Evolutionary conservation across 2,329 filamentous ascomycete species (phyloP).

Genomic region (Epichloe sibirici): DNA sequence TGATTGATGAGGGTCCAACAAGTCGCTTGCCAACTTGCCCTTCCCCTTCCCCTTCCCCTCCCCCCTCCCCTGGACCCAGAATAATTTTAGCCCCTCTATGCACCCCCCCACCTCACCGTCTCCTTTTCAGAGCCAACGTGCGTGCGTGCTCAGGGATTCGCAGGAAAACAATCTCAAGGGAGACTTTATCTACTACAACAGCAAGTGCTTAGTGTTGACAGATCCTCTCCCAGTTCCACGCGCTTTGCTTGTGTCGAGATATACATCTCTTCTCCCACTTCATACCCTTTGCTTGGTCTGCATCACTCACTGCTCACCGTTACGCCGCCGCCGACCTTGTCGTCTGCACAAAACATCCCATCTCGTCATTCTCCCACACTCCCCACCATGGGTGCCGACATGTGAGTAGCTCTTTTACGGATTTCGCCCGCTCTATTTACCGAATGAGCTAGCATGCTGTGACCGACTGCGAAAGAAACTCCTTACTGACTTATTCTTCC

Average conservation of each 20-base stretch:
- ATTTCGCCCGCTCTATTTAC: not conserved
- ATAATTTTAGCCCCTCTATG: slow-evolving; percentile 29
- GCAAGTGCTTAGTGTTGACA: slow-evolving; percentile 16
- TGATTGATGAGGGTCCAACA: not conserved
- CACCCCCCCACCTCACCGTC: slow-evolving; percentile 11
- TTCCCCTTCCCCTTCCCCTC: not conserved
- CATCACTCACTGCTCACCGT: slow-evolving; percentile 6
- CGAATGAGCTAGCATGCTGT: not conserved
- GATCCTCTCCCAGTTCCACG: slow-evolving; percentile 10
- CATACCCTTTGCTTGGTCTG: not conserved
- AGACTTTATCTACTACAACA: slow-evolving; percentile 13
- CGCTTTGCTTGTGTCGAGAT: slow-evolving; percentile 11
- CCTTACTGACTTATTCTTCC: not conserved
- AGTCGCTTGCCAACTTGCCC: not conserved
- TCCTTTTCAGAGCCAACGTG: slow-evolving; percentile 13
- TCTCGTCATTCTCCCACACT: slow-evolving; percentile 8
- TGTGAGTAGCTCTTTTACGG: slow-evolving; percentile 18
- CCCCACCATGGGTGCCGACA: slow-evolving; percentile 28
- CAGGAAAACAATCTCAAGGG: slow-evolving; percentile 1
- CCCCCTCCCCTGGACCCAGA: slow-evolving; percentile 18
- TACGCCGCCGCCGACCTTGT: slow-evolving; percentile 5
- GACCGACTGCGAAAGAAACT: slow-evolving; percentile 8
- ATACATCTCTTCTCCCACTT: slow-evolving; percentile 1
- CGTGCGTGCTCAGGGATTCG: slow-evolving; percentile 1
- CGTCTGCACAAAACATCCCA: not conserved